These are phyloP conservation scores for Jacaranda copaia DNA, from an alignment of 257 asterid genomes.

Conservation along the genomic window DNA sequence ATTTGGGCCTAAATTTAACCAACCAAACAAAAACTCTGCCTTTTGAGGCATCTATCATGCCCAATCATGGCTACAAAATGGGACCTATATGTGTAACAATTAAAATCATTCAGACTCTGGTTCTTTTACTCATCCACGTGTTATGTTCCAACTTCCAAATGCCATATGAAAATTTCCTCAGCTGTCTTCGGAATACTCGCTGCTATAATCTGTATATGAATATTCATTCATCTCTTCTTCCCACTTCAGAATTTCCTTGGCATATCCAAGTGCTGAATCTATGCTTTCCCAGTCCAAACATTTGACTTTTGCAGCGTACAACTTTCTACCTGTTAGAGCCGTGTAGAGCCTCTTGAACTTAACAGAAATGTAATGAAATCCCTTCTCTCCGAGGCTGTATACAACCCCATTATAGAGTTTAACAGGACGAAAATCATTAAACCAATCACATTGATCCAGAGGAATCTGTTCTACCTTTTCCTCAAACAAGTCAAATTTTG, in stretches of 20 bases:
- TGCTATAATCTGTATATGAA: neutral
- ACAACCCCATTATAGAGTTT: neutral
- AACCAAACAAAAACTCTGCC: too few species aligned
- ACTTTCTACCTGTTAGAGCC: conserved; percentile 53
- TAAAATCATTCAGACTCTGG: too few species aligned
- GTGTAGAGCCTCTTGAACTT: conserved; percentile 61
- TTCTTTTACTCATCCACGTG: neutral
- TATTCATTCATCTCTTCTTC: conserved; percentile 45
- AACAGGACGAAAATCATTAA: conserved; percentile 57
- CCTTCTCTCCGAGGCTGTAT: conserved; percentile 48
- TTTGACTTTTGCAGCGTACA: conserved; percentile 57
- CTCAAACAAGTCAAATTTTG: conserved; percentile 45
- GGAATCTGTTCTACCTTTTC: conserved; percentile 46
- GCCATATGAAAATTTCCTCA: neutral
- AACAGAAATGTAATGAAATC: conserved; percentile 57
- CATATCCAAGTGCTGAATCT: conserved; percentile 60
- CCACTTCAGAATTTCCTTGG: conserved; percentile 66
- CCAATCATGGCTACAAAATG: too few species aligned
- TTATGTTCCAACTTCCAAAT: too few species aligned
- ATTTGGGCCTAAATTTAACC: too few species aligned
- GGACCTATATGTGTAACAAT: too few species aligned
- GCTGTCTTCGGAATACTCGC: conserved; percentile 12
- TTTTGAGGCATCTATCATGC: too few species aligned
- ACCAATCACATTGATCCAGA: conserved; percentile 64
- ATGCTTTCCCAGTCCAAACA: conserved; percentile 56